phyloP scores from a whole-genome alignment of 1,284 basidiomycete genomes.

The Cryptococcus sp. region DNA sequence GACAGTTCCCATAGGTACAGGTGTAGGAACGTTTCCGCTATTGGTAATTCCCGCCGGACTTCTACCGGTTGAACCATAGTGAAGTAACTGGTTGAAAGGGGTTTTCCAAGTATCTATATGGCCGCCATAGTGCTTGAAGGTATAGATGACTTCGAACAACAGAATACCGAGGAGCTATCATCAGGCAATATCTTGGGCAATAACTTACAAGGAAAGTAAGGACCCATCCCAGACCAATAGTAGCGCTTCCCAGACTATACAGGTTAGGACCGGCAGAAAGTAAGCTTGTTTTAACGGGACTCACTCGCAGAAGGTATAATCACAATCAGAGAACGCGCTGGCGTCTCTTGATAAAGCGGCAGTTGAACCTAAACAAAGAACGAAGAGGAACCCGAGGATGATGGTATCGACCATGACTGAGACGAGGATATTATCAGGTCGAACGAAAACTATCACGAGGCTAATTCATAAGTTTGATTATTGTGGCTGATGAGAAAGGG shows the following conservation, averaged over 20 bases:
- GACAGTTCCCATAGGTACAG: neutral
- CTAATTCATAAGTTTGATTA: conserved; percentile 5
- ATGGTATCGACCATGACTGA: conserved; percentile 28
- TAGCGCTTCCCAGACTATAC: conserved; percentile 27
- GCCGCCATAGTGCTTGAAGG: conserved; percentile 22
- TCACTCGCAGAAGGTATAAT: conserved; percentile 7
- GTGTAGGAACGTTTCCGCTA: neutral
- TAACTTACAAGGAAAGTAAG: conserved; percentile 23
- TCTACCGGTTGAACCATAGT: neutral
- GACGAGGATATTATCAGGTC: conserved; percentile 19
- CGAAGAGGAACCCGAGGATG: conserved; percentile 22
- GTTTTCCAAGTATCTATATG: conserved; percentile 23
- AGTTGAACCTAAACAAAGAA: conserved; percentile 19
- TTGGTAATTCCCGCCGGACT: neutral
- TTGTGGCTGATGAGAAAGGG: neutral
- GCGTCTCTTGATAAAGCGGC: conserved; percentile 9
- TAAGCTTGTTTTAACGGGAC: conserved; percentile 1
- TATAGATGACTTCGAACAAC: conserved; percentile 30
- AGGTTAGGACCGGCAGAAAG: neutral
- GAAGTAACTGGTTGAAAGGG: conserved; percentile 27
- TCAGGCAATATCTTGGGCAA: neutral
- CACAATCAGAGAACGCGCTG: conserved; percentile 3
- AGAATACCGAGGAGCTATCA: conserved; percentile 32
- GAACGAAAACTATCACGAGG: conserved; percentile 12
- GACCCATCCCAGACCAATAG: conserved; percentile 34